A percentile compares a stretch with the other conserved stretches of the same genome.
These are phyloP conservation scores for Colletotrichum kahawae DNA, from an alignment of 2,329 filamentous ascomycete species.

Conservation along the genomic window DNA sequence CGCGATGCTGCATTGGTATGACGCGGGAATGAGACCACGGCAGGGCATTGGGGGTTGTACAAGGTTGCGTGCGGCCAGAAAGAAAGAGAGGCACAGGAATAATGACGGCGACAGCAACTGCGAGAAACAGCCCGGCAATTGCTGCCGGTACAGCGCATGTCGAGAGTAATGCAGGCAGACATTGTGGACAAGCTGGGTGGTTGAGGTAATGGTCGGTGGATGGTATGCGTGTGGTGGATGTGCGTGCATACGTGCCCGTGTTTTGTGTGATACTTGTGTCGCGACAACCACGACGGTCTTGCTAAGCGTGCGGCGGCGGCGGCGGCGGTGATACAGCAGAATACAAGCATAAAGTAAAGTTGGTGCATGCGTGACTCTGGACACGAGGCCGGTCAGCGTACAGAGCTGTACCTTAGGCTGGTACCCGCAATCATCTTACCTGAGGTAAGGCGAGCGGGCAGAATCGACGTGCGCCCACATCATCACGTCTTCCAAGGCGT, in stretches of 20 bases:
- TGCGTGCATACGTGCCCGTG: neutral
- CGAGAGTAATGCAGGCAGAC: neutral
- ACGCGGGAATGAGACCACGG: constrained; percentile 12
- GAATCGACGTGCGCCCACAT: neutral
- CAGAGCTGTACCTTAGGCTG: neutral
- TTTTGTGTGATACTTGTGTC: neutral
- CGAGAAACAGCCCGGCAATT: neutral
- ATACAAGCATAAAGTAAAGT: constrained; percentile 20
- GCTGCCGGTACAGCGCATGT: neutral
- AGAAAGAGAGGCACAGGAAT: neutral
- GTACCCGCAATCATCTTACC: neutral
- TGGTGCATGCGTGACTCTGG: constrained; percentile 1
- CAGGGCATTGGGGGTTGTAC: neutral
- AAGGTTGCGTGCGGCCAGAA: neutral
- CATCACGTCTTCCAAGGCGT: neutral
- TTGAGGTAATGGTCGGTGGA: neutral
- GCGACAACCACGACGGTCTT: neutral
- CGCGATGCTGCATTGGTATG: neutral
- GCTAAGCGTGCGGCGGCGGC: neutral
- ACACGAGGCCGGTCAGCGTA: neutral
- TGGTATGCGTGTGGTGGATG: neutral
- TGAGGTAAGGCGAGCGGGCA: neutral
- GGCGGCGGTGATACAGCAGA: neutral
- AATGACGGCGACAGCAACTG: neutral
- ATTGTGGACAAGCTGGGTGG: neutral